These are phyloP conservation scores for Eimeria maxima DNA, from an alignment of 169 alveolate genomes.

Conservation along the genomic window DNA sequence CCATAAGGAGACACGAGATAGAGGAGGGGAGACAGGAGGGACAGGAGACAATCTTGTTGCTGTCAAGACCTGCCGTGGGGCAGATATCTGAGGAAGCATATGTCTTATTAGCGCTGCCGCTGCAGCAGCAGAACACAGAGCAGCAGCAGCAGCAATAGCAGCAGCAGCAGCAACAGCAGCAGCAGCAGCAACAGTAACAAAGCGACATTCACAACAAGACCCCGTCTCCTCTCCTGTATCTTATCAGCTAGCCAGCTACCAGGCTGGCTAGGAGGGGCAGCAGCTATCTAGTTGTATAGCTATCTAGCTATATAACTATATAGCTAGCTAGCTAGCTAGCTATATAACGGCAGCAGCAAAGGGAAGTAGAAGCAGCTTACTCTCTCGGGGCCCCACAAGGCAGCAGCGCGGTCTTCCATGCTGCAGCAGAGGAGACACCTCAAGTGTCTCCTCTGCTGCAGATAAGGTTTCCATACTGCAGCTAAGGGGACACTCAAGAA, in stretches of 20 bases:
- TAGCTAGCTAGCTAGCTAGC: not conserved
- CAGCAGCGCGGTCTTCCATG: slow-evolving; percentile 13
- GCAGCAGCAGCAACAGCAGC: slow-evolving; percentile 5
- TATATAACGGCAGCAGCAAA: not conserved
- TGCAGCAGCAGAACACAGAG: not conserved
- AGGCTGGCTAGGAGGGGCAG: too few species aligned
- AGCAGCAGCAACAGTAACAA: not conserved
- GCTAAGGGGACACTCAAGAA: slow-evolving; percentile 21
- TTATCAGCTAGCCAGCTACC: not conserved
- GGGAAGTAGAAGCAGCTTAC: slow-evolving; percentile 6
- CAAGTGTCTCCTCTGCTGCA: slow-evolving; percentile 9
- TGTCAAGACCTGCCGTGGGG: not conserved
- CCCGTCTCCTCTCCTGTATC: not conserved
- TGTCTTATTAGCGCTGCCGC: not conserved
- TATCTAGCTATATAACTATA: too few species aligned
- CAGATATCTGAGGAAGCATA: slow-evolving; percentile 39
- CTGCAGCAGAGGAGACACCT: slow-evolving; percentile 1
- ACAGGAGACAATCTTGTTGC: slow-evolving; percentile 56
- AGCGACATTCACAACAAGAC: not conserved
- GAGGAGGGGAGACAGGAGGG: slow-evolving; percentile 20
- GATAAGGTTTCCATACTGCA: not conserved
- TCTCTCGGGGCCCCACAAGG: not conserved
- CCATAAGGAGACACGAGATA: slow-evolving; percentile 41
- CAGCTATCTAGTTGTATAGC: too few species aligned
- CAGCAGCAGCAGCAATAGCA: not conserved